These are phyloP conservation scores for Debaryomycetaceae sp. DNA, from an alignment of 1,139 yeast species.

Conservation along the genomic window DNA sequence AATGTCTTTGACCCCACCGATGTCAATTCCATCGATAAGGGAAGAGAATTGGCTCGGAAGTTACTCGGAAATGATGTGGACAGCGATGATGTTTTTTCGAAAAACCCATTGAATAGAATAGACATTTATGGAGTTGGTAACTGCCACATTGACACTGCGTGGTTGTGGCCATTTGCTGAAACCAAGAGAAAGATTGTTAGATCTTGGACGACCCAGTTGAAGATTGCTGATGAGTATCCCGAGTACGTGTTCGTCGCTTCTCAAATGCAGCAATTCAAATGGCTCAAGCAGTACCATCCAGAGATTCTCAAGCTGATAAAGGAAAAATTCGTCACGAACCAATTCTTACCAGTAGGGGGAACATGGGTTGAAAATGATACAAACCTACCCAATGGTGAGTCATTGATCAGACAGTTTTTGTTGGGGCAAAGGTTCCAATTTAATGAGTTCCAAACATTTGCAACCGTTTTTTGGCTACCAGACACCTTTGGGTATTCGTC, in stretches of 20 bases:
- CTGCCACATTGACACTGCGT: slow-evolving; percentile 96
- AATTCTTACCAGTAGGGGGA: slow-evolving; percentile 90
- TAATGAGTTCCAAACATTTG: slow-evolving; percentile 71
- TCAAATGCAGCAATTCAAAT: slow-evolving; percentile 92
- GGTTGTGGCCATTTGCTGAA: slow-evolving; percentile 98
- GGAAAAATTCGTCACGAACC: slow-evolving; percentile 65
- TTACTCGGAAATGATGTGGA: slow-evolving; percentile 66
- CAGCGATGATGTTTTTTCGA: slow-evolving; percentile 56
- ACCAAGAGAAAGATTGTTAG: slow-evolving; percentile 88
- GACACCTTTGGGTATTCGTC: slow-evolving; percentile 97
- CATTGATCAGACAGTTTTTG: slow-evolving; percentile 81
- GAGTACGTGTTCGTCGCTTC: slow-evolving; percentile 94
- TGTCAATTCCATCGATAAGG: slow-evolving; percentile 44
- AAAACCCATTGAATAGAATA: slow-evolving; percentile 18
- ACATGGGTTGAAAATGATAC: slow-evolving; percentile 98
- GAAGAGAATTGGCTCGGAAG: slow-evolving; percentile 64
- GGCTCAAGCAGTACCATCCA: slow-evolving; percentile 87
- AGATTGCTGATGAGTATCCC: slow-evolving; percentile 81
- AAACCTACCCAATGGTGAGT: slow-evolving; percentile 89
- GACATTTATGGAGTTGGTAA: slow-evolving; percentile 84
- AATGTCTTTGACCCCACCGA: slow-evolving; percentile 67
- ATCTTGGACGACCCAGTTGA: slow-evolving; percentile 92
- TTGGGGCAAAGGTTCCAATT: slow-evolving; percentile 85
- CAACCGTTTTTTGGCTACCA: slow-evolving; percentile 88
- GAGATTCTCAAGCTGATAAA: slow-evolving; percentile 62